A percentile compares a stretch with the other conserved stretches of the same genome.
Evolutionary conservation across 2,329 filamentous ascomycete species (phyloP).

Genomic region (Emmonsia crescens): DNA sequence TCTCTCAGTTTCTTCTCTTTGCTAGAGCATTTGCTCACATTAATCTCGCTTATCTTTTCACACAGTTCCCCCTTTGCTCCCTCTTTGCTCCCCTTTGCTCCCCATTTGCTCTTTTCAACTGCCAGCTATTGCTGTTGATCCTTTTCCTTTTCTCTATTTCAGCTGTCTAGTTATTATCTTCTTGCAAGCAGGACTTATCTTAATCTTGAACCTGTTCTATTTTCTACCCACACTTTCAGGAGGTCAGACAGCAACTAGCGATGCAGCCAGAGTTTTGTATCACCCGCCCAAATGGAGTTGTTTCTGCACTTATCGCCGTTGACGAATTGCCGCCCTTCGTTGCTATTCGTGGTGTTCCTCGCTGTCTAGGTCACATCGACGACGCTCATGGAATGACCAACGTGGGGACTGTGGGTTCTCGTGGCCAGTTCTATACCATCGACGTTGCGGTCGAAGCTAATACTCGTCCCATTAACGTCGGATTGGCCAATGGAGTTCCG

Average conservation of each 20-base stretch:
- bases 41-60: not conserved
- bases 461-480: not conserved
- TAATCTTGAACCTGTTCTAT: not conserved
- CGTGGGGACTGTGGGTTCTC: conserved; percentile 25
- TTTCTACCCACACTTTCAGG: not conserved
- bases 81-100: not conserved
- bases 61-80: not conserved
- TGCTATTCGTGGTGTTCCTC: conserved; percentile 28
- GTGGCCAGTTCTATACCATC: conserved; percentile 26
- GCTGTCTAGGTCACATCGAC: conserved; percentile 29
- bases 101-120: not conserved
- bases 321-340: conserved; percentile 35
- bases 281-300: conserved; percentile 29
- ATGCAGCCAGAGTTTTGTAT: conserved; percentile 34
- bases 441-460: conserved; percentile 14
- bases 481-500: not conserved
- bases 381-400: conserved; percentile 30
- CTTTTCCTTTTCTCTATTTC: not conserved
- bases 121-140: not conserved
- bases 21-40: not conserved
- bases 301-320: conserved; percentile 35
- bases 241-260: not conserved
- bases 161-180: not conserved
- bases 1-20: not conserved
- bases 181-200: not conserved